A percentile compares a stretch with the other conserved stretches of the same genome.
Conservation (phyloP, 2,329 filamentous ascomycete genomes). For the Ophiocordyceps camponoti-saundersi region DNA sequence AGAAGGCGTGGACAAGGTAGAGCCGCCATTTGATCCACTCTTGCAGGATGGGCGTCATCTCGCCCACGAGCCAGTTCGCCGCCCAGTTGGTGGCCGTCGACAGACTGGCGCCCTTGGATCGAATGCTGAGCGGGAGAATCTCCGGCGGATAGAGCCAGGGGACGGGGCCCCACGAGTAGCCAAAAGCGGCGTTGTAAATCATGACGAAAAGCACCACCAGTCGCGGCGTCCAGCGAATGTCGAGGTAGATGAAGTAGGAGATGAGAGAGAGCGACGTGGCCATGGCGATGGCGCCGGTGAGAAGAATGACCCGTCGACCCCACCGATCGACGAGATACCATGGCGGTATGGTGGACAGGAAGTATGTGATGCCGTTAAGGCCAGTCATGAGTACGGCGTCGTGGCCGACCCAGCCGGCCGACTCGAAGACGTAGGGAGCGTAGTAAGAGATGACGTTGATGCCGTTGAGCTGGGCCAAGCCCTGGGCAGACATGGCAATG, state of each 20-base stretch:
- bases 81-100: conserved; percentile 97
- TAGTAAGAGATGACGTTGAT: conserved; percentile 99
- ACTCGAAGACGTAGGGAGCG: conserved; percentile 88
- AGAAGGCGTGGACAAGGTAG: conserved; percentile 91
- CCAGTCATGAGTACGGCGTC: conserved; percentile 93
- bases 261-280: conserved; percentile 72
- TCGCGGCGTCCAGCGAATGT: conserved; percentile 60
- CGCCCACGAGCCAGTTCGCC: conserved; percentile 93
- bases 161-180: conserved; percentile 88
- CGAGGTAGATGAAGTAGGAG: conserved; percentile 88
- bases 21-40: conserved; percentile 85
- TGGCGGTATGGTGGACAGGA: conserved; percentile 81
- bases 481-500: conserved; percentile 97
- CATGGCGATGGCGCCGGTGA: conserved; percentile 84
- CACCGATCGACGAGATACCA: conserved; percentile 94
- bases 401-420: conserved; percentile 86
- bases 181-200: conserved; percentile 96
- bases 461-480: conserved; percentile 87
- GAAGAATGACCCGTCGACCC: conserved; percentile 75
- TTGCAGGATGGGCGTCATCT: conserved; percentile 86
- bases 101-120: conserved; percentile 90
- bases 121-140: conserved; percentile 88
- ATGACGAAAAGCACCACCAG: conserved; percentile 91
- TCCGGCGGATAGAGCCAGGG: conserved; percentile 98
- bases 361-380: conserved; percentile 80